Conservation (phyloP, 192 early-diverging fungal genomes). For the Backusella liffmaniae region DNA sequence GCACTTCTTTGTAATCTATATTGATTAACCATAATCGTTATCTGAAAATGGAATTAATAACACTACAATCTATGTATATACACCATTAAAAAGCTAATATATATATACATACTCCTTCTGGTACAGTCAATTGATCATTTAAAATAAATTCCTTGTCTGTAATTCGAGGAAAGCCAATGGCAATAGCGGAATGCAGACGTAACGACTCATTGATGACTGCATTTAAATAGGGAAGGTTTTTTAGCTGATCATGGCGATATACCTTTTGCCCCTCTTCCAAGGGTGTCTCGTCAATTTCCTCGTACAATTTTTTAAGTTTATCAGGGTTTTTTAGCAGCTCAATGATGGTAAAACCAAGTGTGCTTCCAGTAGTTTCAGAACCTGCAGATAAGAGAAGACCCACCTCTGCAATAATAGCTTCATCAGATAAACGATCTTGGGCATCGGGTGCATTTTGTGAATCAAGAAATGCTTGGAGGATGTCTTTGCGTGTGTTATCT, state of each 20-base stretch:
- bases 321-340: slow-evolving; percentile 18
- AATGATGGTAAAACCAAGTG: slow-evolving; percentile 26
- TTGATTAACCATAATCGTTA: background rate
- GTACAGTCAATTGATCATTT: slow-evolving; percentile 39
- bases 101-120: slow-evolving; percentile 27
- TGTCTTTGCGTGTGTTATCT: slow-evolving; percentile 28
- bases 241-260: slow-evolving; percentile 34
- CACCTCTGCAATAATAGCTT: slow-evolving; percentile 38
- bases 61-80: background rate
- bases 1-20: background rate
- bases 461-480: slow-evolving; percentile 47
- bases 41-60: slow-evolving; percentile 5
- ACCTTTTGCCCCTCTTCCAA: background rate
- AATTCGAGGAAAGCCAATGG: slow-evolving; percentile 34
- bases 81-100: background rate
- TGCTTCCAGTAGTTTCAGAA: slow-evolving; percentile 32
- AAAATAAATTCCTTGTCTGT: slow-evolving; percentile 38
- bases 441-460: slow-evolving; percentile 26
- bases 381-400: slow-evolving; percentile 40
- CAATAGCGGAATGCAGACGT: slow-evolving; percentile 39
- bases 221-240: slow-evolving; percentile 46
- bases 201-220: slow-evolving; percentile 55
- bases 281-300: slow-evolving; percentile 20
- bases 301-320: background rate
- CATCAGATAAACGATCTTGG: slow-evolving; percentile 37